These are phyloP conservation scores for Malassezia yamatoensis DNA, from an alignment of 1,284 basidiomycete species.

Conservation along the genomic window DNA sequence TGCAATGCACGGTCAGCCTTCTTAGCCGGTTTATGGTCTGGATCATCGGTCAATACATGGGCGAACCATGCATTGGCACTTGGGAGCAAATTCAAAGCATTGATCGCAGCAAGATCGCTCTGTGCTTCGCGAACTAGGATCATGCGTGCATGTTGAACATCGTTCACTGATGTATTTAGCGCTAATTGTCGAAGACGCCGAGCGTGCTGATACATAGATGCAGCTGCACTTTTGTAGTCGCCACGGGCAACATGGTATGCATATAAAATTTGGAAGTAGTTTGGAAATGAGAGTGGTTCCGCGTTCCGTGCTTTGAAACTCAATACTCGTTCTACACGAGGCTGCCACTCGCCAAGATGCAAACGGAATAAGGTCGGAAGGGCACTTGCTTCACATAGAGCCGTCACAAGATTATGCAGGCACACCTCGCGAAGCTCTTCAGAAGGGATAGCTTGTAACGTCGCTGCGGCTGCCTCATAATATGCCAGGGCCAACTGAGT, in stretches of 20 bases:
- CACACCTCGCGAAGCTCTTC: slow-evolving; percentile 82
- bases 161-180: neutral
- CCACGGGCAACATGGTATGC: slow-evolving; percentile 56
- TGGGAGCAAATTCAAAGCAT: slow-evolving; percentile 73
- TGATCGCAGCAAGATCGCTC: slow-evolving; percentile 75
- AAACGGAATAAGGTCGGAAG: slow-evolving; percentile 69
- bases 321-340: slow-evolving; percentile 77
- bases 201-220: slow-evolving; percentile 85
- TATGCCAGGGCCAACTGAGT: slow-evolving; percentile 30
- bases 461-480: slow-evolving; percentile 30
- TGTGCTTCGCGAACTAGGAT: slow-evolving; percentile 64
- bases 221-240: slow-evolving; percentile 45
- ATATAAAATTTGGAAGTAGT: slow-evolving; percentile 87
- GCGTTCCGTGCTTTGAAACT: slow-evolving; percentile 90
- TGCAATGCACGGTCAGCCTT: slow-evolving; percentile 14
- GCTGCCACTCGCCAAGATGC: slow-evolving; percentile 73
- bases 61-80: slow-evolving; percentile 74
- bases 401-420: slow-evolving; percentile 84
- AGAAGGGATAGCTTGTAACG: slow-evolving; percentile 28
- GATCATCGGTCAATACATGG: slow-evolving; percentile 17
- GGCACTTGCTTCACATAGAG: slow-evolving; percentile 83
- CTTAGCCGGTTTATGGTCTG: too few relatives aligned
- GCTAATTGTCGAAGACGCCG: slow-evolving; percentile 58
- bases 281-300: slow-evolving; percentile 72
- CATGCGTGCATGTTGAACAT: slow-evolving; percentile 26